These are phyloP conservation scores for Dryadomyces quercus-mongolicae DNA, from an alignment of 2,329 filamentous ascomycete species.

Conservation along the genomic window DNA sequence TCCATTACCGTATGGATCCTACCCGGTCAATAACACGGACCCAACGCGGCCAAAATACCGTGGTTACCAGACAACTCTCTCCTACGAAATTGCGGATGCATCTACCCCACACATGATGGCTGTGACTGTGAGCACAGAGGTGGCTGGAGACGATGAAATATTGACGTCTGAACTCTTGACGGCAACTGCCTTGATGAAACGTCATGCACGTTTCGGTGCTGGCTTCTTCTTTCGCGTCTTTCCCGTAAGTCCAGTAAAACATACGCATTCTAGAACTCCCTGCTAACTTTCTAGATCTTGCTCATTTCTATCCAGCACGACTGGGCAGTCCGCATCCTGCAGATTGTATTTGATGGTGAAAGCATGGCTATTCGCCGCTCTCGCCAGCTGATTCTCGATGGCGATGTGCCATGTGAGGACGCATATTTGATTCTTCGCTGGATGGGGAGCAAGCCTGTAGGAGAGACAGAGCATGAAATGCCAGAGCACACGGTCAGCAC, in stretches of 20 bases:
- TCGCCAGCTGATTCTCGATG: not conserved
- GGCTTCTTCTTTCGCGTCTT: not conserved
- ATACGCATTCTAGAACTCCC: not conserved
- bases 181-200: not conserved
- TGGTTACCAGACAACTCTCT: not conserved
- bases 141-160: not conserved
- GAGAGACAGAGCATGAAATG: not conserved
- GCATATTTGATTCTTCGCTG: not conserved
- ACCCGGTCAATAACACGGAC: not conserved
- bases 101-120: not conserved
- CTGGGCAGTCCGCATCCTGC: not conserved
- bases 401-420: not conserved
- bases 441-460: not conserved
- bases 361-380: not conserved
- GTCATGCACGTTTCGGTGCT: not conserved
- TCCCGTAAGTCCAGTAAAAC: not conserved
- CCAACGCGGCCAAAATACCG: not conserved
- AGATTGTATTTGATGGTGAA: not conserved
- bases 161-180: not conserved
- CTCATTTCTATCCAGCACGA: not conserved
- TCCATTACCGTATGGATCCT: not conserved
- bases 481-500: not conserved
- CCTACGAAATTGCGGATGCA: not conserved
- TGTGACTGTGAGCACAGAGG: not conserved
- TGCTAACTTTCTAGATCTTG: not conserved